Conservation (phyloP, 2,329 filamentous ascomycete genomes). For the Fusarium burgessii region DNA sequence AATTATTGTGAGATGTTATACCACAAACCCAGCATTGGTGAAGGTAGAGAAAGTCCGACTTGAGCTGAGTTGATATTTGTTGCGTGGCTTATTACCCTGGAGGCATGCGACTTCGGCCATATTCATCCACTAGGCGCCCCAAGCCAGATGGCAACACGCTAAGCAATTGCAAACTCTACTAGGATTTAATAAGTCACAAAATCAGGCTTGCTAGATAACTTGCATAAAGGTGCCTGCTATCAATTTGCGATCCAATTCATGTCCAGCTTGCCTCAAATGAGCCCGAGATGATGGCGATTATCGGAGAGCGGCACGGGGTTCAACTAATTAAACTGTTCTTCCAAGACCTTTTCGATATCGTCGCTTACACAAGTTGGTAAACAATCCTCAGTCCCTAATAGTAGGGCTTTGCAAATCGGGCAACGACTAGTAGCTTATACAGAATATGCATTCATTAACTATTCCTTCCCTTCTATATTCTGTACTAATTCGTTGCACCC, state of each 20-base stretch:
- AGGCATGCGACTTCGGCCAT: not conserved
- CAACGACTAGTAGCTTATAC: no score
- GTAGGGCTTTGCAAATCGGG: no score
- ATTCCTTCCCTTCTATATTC: no score
- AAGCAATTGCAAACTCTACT: slow-evolving; percentile 37
- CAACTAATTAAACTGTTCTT: no score
- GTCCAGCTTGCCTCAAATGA: slow-evolving; percentile 45
- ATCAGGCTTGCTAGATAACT: slow-evolving; percentile 20
- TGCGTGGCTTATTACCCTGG: not conserved
- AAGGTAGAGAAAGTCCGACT: not conserved
- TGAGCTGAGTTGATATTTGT: not conserved
- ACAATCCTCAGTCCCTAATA: no score
- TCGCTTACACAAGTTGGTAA: no score
- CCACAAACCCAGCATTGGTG: not conserved
- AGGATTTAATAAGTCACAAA: not conserved
- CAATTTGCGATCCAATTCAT: slow-evolving; percentile 43
- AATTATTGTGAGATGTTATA: no score
- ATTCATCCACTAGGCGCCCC: slow-evolving; percentile 41
- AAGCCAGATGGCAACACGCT: slow-evolving; percentile 42
- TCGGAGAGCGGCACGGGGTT: no score
- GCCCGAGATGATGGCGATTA: slow-evolving; percentile 19
- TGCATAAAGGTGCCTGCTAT: slow-evolving; percentile 49
- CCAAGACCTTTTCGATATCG: no score
- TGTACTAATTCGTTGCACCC: no score
- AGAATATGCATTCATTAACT: no score